Base-by-base conservation (phyloP, 1,284 basidiomycete species). In the Serendipita sp. region DNA sequence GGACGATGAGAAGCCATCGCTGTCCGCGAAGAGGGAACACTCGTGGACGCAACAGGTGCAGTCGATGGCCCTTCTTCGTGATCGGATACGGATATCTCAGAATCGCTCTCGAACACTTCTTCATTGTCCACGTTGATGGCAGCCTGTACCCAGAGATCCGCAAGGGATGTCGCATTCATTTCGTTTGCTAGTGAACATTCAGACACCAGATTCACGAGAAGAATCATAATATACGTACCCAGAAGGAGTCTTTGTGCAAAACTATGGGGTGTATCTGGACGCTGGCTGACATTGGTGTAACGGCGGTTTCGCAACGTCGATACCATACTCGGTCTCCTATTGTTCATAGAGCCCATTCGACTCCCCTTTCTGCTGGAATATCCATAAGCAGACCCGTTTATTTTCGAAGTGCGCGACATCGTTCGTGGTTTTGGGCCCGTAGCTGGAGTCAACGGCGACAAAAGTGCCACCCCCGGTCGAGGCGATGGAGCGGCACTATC, bases 101-200 rank as follows among this genome's bases (percentile, higher is more conserved):
- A 63, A 26, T 84, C 82, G 45, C 78, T 77, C 68, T 83, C 82
- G 66, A 87, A 86, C 2, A 82, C 81, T 65, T 88, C 82, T 66
- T 90, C 87, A 68, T 89, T 88, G 68, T 93, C 92, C 6, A 84
- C 88, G 65, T 91, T 91, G 76, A 93, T 91, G 2, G 93, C 93
- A 26, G 91, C 87, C 8, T 92, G 91, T 64, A 95, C 88, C 92
- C 93, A 95, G 13, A 95, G 76, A 74, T 94, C 92, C 3, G 90
- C 87, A 67, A 95, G 88, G 66, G 86, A 88, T 60, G 88, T 91
- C 4, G 93, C 90, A 1, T 88, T 86, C 70, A 91, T 88, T 71
- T 93, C 91, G 72, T 94, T 93, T 2, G 93, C 91, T 62, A 71
- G 64, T 55, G 62, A 62, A 73, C 55, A 60, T 58, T 50, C 34